phyloP scores from a whole-genome alignment of 1,139 yeast genomes.

The Sporopachydermia cereana region DNA sequence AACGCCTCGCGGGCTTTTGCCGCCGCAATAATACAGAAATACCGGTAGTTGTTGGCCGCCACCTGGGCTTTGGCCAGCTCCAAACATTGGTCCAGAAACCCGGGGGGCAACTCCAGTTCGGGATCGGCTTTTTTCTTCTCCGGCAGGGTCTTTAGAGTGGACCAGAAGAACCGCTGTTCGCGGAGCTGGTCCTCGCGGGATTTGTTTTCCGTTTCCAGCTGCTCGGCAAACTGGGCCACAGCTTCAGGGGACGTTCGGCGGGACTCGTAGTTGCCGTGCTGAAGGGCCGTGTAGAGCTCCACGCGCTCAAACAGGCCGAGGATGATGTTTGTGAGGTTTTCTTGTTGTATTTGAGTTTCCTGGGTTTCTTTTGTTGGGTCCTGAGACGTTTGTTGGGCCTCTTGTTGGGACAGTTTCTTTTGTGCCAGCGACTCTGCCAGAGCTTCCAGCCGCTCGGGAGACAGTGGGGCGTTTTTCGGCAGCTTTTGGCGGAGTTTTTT shows the following conservation, averaged over 20 bases:
- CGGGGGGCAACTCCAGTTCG: constrained; percentile 15
- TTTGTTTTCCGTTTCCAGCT: not conserved
- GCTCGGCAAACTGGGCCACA: not conserved
- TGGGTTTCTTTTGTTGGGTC: constrained; percentile 10
- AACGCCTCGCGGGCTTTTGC: constrained; percentile 22
- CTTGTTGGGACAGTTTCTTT: constrained; percentile 2
- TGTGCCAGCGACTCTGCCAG: not conserved
- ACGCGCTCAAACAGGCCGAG: not conserved
- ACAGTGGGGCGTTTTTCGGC: not conserved
- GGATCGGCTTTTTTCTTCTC: constrained; percentile 10
- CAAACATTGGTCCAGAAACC: constrained; percentile 18
- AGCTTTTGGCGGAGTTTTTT: not conserved
- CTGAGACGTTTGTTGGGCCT: constrained; percentile 14
- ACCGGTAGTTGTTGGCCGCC: constrained; percentile 10
- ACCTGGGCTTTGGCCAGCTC: constrained; percentile 20
- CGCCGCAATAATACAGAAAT: constrained; percentile 15
- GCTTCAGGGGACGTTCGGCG: not conserved
- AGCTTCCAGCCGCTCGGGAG: not conserved
- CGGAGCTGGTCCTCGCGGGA: not conserved
- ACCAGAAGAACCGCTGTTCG: constrained; percentile 12
- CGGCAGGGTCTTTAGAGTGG: constrained; percentile 8
- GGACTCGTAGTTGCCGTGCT: not conserved
- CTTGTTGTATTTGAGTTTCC: not conserved
- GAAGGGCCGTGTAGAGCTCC: not conserved
- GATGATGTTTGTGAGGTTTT: not conserved